Evolutionary conservation across 2,329 filamentous ascomycete genomes (phyloP), one percentile per base, ranked within the genome.

Genomic region (Trichoderma sp.): DNA sequence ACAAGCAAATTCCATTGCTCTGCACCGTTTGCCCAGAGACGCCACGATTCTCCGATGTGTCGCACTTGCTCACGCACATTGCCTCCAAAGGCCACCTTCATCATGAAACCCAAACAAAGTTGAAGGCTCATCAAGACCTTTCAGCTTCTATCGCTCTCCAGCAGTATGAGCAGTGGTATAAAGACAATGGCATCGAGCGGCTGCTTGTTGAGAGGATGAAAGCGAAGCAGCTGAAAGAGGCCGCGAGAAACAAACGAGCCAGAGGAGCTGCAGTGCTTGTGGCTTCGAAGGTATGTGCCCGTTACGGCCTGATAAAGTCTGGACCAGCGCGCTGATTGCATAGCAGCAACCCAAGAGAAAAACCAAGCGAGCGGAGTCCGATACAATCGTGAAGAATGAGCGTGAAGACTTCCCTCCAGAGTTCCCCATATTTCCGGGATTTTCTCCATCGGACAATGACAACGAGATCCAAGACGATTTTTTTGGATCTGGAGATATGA

Each of bases 71-170:
- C 75, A 98, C 94, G 13, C 94, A 98, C 76, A 88, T 97, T 70
- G 89, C 91, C 69, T 97, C 94, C 71, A 97, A 97, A 77, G 91
- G 91, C n/a, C 94, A 98, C 77, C 83, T 97, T 37, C 89, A 93
- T 69, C 87, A 92, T 76, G 89, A 92, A 74, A 96, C 94, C 81
- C 93, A 92, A 74, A 85, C 93, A 63, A 90, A 92, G 73, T 87
- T 97, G 71, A 87, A 87, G 67, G 87, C 90, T 66, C 85, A 88
- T 64, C 84, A 86, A 54, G 91, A 96, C 69, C 78, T 84, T n/a
- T 80, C 81, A n/a, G 88, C 90, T n/a, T 83, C 85, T 27, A 77
- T 84, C 12, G 78, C 86, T 35, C 82, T 97, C 53, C 84, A 88
- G 39, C 80, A 84, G 53, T 97, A 93, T 75, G 89, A 96, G 67